A percentile compares a stretch with the other conserved stretches of the same genome.
Conservation (phyloP, 495 filamentous ascomycete species). For the Penicillium canariense region DNA sequence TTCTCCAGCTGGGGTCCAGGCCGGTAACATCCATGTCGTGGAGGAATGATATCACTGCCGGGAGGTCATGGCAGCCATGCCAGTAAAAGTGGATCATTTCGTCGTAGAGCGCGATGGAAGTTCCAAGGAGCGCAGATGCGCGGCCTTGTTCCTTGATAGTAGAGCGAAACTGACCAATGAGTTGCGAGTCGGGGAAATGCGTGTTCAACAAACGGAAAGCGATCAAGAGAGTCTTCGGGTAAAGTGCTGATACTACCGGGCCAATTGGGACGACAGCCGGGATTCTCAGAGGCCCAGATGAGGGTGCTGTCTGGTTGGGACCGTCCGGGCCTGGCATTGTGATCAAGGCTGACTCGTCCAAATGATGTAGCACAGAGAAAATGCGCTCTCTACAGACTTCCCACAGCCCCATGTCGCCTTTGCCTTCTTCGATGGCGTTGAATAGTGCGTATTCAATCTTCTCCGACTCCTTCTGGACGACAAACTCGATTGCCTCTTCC, state of each 20-base stretch:
- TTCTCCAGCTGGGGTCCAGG: slow-evolving; percentile 58
- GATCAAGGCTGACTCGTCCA: slow-evolving; percentile 24
- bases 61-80: slow-evolving; percentile 59
- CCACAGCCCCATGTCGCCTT: slow-evolving; percentile 70
- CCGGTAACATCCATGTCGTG: slow-evolving; percentile 76
- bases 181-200: slow-evolving; percentile 58
- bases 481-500: slow-evolving; percentile 24
- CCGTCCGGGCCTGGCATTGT: background rate
- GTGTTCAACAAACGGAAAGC: slow-evolving; percentile 63
- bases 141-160: slow-evolving; percentile 68
- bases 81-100: slow-evolving; percentile 65
- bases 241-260: slow-evolving; percentile 61
- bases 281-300: slow-evolving; percentile 24
- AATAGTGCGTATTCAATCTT: slow-evolving; percentile 28
- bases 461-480: slow-evolving; percentile 28
- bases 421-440: slow-evolving; percentile 37
- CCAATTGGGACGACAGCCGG: slow-evolving; percentile 41
- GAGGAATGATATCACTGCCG: slow-evolving; percentile 59
- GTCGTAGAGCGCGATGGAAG: slow-evolving; percentile 72
- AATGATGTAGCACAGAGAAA: slow-evolving; percentile 56
- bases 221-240: slow-evolving; percentile 61
- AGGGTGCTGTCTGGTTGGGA: background rate
- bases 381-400: slow-evolving; percentile 65
- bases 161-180: slow-evolving; percentile 63
- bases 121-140: slow-evolving; percentile 69